Evolutionary conservation across 2,329 filamentous ascomycete species (phyloP).

Genomic region (Neopestalotiopsis clavispora): DNA sequence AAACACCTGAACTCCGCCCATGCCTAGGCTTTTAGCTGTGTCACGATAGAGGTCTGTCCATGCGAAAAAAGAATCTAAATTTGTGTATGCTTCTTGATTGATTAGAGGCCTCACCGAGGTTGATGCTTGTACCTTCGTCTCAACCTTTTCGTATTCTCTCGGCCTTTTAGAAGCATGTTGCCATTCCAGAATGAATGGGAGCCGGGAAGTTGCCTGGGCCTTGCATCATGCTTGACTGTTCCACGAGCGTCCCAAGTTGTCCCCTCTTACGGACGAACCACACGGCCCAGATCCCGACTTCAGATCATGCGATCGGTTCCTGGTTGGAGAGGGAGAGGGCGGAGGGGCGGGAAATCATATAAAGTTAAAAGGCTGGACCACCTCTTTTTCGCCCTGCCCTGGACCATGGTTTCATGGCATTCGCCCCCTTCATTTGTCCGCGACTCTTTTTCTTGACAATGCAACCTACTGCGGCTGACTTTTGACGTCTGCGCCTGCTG

Average conservation of each 20-base stretch:
- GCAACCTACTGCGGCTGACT: background rate
- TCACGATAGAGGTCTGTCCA: background rate
- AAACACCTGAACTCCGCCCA: background rate
- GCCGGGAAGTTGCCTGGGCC: background rate
- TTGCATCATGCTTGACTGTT: background rate
- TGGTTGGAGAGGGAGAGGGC: background rate
- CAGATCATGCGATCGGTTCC: constrained; percentile 4
- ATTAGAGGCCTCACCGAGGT: too few relatives aligned
- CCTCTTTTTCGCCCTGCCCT: too few relatives aligned
- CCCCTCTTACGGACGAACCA: background rate
- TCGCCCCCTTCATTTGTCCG: constrained; percentile 5
- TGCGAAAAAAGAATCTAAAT: background rate
- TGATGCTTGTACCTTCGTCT: too few relatives aligned
- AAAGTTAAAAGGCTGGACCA: background rate
- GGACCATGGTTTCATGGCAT: background rate
- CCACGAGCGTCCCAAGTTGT: constrained; percentile 6
- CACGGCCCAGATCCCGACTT: constrained; percentile 1
- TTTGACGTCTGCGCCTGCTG: background rate
- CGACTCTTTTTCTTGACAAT: constrained; percentile 1
- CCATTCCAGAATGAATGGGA: background rate
- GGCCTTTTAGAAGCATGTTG: background rate
- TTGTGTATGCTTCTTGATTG: background rate
- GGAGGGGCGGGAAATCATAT: too few relatives aligned
- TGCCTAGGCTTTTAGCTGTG: background rate
- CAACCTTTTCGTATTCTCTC: too few relatives aligned